phyloP scores from a whole-genome alignment of 352 stramenopile species.

The Pythium folliculosum region DNA sequence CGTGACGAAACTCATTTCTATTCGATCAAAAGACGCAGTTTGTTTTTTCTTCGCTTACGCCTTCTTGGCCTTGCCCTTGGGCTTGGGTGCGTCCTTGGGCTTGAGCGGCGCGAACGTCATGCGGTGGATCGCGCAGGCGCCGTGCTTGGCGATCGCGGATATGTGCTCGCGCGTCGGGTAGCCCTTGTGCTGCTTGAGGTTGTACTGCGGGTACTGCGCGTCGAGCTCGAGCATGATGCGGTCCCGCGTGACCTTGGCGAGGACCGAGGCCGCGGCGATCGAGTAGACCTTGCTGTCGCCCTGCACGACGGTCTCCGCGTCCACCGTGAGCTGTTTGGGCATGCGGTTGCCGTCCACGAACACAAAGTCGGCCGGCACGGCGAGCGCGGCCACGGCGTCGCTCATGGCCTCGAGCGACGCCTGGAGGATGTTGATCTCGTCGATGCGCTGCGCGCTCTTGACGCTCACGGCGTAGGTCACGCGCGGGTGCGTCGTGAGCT shows the following conservation, averaged over 20 bases:
- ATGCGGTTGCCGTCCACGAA: conserved; percentile 97
- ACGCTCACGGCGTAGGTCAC: conserved; percentile 90
- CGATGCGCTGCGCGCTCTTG: conserved; percentile 87
- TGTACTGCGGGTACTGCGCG: conserved; percentile 92
- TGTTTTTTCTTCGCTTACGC: background rate
- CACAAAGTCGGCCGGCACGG: conserved; percentile 66
- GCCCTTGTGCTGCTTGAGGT: conserved; percentile 96
- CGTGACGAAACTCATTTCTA: background rate
- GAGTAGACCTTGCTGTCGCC: conserved; percentile 95
- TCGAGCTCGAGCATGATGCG: conserved; percentile 96
- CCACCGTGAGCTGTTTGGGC: conserved; percentile 83
- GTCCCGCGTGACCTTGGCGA: conserved; percentile 98
- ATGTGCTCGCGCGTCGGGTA: conserved; percentile 96
- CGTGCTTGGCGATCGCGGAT: conserved; percentile 83
- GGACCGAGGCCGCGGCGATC: conserved; percentile 97
- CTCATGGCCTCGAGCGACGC: conserved; percentile 96
- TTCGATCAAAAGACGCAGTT: background rate
- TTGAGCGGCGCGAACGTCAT: conserved; percentile 97
- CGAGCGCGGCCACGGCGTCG: conserved; percentile 77
- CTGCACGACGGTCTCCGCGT: conserved; percentile 93
- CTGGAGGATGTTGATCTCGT: conserved; percentile 99
- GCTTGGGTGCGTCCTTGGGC: conserved; percentile 34
- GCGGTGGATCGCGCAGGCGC: conserved; percentile 94
- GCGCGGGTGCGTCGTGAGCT: conserved; percentile 72
- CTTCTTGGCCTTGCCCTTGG: conserved; percentile 5